Conservation (phyloP, 2,329 filamentous ascomycete species). For the Xylaria sp. region DNA sequence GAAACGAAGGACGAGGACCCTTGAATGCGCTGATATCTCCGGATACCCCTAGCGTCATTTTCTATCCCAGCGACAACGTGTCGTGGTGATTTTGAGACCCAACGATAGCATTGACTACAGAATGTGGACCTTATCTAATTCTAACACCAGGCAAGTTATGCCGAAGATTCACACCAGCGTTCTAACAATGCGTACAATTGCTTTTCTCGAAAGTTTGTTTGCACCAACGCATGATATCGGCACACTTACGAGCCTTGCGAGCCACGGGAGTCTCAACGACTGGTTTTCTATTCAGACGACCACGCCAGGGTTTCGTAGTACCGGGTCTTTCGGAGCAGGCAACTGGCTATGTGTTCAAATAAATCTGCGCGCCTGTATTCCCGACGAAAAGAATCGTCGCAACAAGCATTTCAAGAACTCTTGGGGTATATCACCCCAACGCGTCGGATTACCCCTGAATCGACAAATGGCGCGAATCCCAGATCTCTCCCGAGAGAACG, state of each 20-base stretch:
- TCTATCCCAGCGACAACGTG: too few relatives aligned
- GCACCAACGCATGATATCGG: slow-evolving; percentile 22
- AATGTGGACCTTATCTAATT: background rate
- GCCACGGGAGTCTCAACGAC: slow-evolving; percentile 25
- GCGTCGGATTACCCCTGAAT: slow-evolving; percentile 30
- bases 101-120: too few relatives aligned
- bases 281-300: slow-evolving; percentile 33
- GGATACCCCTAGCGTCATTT: too few relatives aligned
- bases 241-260: background rate
- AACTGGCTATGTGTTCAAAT: slow-evolving; percentile 33
- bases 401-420: slow-evolving; percentile 15
- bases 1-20: too few relatives aligned
- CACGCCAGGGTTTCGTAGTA: slow-evolving; percentile 31
- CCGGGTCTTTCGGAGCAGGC: slow-evolving; percentile 23
- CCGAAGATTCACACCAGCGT: slow-evolving; percentile 28
- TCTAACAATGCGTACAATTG: slow-evolving; percentile 28
- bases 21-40: too few relatives aligned
- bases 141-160: slow-evolving; percentile 26
- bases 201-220: slow-evolving; percentile 32
- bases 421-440: slow-evolving; percentile 27
- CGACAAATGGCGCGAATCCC: slow-evolving; percentile 32
- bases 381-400: slow-evolving; percentile 24
- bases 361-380: slow-evolving; percentile 32
- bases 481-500: slow-evolving; percentile 16
- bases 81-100: too few relatives aligned